phyloP scores from a whole-genome alignment of 169 alveolate species.

The Plasmodium vinckei region DNA sequence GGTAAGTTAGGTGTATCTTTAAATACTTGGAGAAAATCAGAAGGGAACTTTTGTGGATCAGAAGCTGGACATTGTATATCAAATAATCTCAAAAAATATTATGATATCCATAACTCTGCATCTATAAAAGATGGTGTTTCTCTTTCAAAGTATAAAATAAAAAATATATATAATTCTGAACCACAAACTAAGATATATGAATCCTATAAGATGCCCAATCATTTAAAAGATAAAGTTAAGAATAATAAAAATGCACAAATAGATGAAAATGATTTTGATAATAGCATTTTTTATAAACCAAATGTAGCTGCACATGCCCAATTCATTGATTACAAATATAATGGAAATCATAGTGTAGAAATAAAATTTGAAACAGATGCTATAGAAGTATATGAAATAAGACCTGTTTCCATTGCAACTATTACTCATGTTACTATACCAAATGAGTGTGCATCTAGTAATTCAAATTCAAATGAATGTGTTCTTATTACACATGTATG shows the following conservation, averaged over 20 bases:
- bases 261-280: slow-evolving; percentile 58
- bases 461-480: slow-evolving; percentile 38
- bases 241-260: not conserved
- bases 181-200: slow-evolving; percentile 55
- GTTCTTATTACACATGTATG: slow-evolving; percentile 53
- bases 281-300: slow-evolving; percentile 51
- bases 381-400: slow-evolving; percentile 58
- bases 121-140: slow-evolving; percentile 1
- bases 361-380: slow-evolving; percentile 70
- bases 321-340: slow-evolving; percentile 71
- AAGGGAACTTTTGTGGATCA: slow-evolving; percentile 43
- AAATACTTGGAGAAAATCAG: slow-evolving; percentile 49
- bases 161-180: slow-evolving; percentile 69
- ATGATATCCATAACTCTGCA: slow-evolving; percentile 33
- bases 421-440: slow-evolving; percentile 72
- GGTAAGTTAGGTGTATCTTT: slow-evolving; percentile 70
- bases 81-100: slow-evolving; percentile 33
- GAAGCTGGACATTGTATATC: slow-evolving; percentile 45
- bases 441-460: slow-evolving; percentile 34
- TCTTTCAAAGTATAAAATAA: slow-evolving; percentile 57
- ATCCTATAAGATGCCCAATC: slow-evolving; percentile 17
- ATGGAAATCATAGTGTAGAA: slow-evolving; percentile 72
- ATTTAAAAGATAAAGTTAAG: slow-evolving; percentile 46
- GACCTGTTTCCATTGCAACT: slow-evolving; percentile 66
- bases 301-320: slow-evolving; percentile 50